A percentile compares a stretch with the other conserved stretches of the same genome.
phyloP scores from a whole-genome alignment of 2,329 filamentous ascomycete species.

The Lachnellula occidentalis region DNA sequence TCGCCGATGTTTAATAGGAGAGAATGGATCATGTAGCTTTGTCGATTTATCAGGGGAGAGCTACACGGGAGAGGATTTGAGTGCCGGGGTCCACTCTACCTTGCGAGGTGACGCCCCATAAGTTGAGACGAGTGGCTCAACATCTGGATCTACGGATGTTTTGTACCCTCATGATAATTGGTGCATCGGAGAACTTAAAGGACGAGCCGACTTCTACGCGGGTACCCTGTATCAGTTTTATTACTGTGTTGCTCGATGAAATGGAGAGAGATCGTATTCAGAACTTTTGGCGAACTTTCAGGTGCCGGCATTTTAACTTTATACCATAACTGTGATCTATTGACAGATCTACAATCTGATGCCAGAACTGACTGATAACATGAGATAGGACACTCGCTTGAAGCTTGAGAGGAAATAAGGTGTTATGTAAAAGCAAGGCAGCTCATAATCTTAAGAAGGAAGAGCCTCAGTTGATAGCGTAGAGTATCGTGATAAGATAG shows the following conservation, averaged over 20 bases:
- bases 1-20: background rate
- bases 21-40: background rate
- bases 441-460: conserved; percentile 1
- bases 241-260: background rate
- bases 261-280: conserved; percentile 12
- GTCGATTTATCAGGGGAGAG: background rate
- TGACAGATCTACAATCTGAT: conserved; percentile 1
- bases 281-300: too few relatives aligned
- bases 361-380: background rate
- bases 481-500: background rate
- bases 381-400: background rate
- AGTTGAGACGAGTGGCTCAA: conserved; percentile 6
- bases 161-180: conserved; percentile 4
- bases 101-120: conserved; percentile 11
- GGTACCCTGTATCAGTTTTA: conserved; percentile 12
- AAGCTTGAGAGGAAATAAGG: background rate
- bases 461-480: conserved; percentile 2
- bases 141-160: background rate
- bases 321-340: background rate
- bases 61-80: background rate
- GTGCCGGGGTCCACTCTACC: background rate
- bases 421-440: conserved; percentile 7
- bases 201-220: conserved; percentile 15
- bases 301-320: conserved; percentile 7
- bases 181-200: conserved; percentile 8